These are phyloP conservation scores for Phoenix roebelenii DNA, from an alignment of 176 grass and related monocot genomes.

Conservation along the genomic window DNA sequence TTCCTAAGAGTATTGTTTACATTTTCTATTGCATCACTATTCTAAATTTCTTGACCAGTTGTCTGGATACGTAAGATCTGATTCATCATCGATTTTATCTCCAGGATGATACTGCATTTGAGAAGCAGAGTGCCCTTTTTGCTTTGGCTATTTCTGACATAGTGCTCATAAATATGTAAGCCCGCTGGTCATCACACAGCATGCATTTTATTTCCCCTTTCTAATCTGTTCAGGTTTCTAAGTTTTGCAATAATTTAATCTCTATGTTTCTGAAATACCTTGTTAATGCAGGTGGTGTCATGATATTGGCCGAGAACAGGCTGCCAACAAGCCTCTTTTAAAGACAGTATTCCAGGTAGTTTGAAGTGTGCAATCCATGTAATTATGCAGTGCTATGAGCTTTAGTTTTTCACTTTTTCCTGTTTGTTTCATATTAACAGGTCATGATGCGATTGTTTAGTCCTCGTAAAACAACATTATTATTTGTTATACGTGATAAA, in stretches of 20 bases:
- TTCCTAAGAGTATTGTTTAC: too few relatives aligned
- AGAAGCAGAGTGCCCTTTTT: constrained; percentile 1
- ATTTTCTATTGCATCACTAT: too few relatives aligned
- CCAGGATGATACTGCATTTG: constrained; percentile 1
- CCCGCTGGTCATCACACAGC: neutral
- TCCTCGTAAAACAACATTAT: constrained; percentile 84
- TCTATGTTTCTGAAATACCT: too few relatives aligned
- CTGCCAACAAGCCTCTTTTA: constrained; percentile 98
- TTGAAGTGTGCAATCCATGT: constrained; percentile 2
- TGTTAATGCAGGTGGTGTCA: constrained; percentile 80
- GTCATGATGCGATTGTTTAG: constrained; percentile 99
- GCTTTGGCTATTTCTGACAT: neutral
- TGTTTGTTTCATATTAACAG: constrained; percentile 29
- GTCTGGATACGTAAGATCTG: too few relatives aligned
- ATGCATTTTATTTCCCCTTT: too few relatives aligned
- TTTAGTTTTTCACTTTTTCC: constrained; percentile 6
- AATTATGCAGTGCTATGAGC: neutral
- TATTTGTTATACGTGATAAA: constrained; percentile 99
- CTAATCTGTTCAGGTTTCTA: too few relatives aligned
- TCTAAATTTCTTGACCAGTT: too few relatives aligned
- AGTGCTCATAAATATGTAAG: constrained; percentile 2
- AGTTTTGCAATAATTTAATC: too few relatives aligned
- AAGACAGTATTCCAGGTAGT: constrained; percentile 96
- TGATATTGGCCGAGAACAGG: constrained; percentile 99
- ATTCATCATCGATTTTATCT: neutral